Evolutionary conservation across 495 filamentous ascomycete genomes (phyloP), one percentile per base, ranked within the genome.

Genomic region (Mytilinidion resinicola): DNA sequence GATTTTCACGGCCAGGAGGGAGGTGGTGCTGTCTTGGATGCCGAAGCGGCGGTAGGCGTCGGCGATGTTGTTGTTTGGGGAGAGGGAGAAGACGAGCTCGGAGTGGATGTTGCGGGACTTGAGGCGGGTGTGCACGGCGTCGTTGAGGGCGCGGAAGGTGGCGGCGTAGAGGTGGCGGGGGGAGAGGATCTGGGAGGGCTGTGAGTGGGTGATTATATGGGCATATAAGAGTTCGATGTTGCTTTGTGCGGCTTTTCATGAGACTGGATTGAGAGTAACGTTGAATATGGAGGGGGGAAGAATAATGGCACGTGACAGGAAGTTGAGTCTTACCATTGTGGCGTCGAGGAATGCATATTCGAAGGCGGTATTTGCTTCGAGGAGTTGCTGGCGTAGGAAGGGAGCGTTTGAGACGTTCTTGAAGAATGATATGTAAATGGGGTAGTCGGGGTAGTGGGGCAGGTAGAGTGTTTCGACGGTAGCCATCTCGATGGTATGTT

Each of bases 291-390:
- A 33, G 30, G 5, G 46, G 46, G 19, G 30, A 30, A 19, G 14
- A 6, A 10, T 39, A 30, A 6, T 34, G 3, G 21, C 38, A 51
- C 19, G 38, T 36, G 7, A 14, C 19, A 34, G 25, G 47, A n/a
- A 15, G 47, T 4, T 6, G n/a, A 17, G 17, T 51, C 74, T 54
- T 69, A 91, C 83, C 69, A 82, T 78, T 51, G 77, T 82, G 1
- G 90, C 90, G 71, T 98, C 91, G 46, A 98, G 82, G 51, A 98
- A 86, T 4, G 92, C 92, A 76, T 96, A 96, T 70, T 96, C 89
- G 65, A 88, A 97, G 11, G 86, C 85, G 21, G 78, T 62, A 62
- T 96, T 95, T 9, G 87, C 86, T 3, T 82, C 79, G 8, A 96
- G 73, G 14, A 97, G 80, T 72, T 96, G 91, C 57, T 85, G 73